These are phyloP conservation scores for Hericium alpestre DNA, from an alignment of 768 basidiomycete genomes.

Conservation along the genomic window DNA sequence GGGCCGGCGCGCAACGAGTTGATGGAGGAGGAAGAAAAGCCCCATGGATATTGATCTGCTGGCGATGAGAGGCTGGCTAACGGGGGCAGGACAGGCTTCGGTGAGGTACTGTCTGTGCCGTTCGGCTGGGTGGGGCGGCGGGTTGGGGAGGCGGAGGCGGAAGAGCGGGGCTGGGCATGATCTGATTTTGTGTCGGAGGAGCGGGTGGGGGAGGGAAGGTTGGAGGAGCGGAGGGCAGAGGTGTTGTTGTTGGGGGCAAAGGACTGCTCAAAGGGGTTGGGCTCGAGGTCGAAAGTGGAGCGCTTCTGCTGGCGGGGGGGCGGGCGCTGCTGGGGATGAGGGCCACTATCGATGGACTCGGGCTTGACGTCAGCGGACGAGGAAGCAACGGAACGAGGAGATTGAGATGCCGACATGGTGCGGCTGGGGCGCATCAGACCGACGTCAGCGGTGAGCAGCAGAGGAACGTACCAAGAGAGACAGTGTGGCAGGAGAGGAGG, in stretches of 20 bases:
- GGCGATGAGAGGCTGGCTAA: constrained; percentile 71
- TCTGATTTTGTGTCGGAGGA: constrained; percentile 19
- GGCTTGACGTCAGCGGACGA: constrained; percentile 13
- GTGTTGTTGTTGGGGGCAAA: constrained; percentile 47
- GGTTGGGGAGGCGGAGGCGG: constrained; percentile 15
- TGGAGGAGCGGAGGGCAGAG: constrained; percentile 20
- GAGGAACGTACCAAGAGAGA: constrained; percentile 15
- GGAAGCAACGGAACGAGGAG: background rate
- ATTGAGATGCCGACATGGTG: constrained; percentile 5
- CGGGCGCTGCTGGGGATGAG: background rate
- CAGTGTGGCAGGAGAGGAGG: too few species aligned
- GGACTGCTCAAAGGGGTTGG: constrained; percentile 92
- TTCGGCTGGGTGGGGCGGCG: constrained; percentile 12
- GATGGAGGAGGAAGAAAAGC: constrained; percentile 41
- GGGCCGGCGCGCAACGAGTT: constrained; percentile 88
- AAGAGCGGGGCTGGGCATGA: constrained; percentile 16
- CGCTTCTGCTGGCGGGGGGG: constrained; percentile 21
- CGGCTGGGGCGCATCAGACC: constrained; percentile 21
- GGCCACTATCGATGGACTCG: background rate
- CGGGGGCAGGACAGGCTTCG: constrained; percentile 73
- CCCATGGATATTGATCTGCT: constrained; percentile 50
- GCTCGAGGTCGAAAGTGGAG: constrained; percentile 69
- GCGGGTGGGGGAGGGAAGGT: constrained; percentile 22
- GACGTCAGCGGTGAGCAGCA: constrained; percentile 16
- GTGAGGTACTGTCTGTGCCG: constrained; percentile 12